A percentile compares a stretch with the other conserved stretches of the same genome.
Evolutionary conservation across 2,329 filamentous ascomycete species (phyloP).

Genomic region (Aschersonia sp.): DNA sequence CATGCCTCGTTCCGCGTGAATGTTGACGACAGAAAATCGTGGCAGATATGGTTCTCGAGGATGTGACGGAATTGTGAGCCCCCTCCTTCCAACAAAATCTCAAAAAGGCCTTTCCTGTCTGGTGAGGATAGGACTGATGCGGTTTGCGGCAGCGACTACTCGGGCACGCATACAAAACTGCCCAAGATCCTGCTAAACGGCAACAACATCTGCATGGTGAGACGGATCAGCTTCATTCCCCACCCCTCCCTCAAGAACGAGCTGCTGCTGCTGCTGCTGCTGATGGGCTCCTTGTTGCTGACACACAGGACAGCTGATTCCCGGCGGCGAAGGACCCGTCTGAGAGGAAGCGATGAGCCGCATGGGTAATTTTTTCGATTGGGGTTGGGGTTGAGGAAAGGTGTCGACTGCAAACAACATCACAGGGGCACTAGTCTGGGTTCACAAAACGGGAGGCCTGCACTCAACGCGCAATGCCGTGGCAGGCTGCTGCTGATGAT

Average conservation of each 20-base stretch:
- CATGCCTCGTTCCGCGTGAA: background rate
- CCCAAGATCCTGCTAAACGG: constrained; percentile 92
- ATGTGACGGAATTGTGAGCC: constrained; percentile 87
- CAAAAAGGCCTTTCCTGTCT: background rate
- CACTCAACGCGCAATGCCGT: too few species aligned
- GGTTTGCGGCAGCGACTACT: constrained; percentile 60
- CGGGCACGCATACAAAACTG: constrained; percentile 73
- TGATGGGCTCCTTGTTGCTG: background rate
- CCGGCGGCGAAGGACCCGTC: constrained; percentile 57
- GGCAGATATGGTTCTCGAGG: constrained; percentile 91
- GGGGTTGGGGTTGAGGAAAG: too few species aligned
- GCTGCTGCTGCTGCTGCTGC: background rate
- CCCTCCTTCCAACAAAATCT: too few species aligned
- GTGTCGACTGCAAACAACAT: too few species aligned
- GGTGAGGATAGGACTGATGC: background rate
- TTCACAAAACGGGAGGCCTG: too few species aligned
- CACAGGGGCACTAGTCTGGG: too few species aligned
- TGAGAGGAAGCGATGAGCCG: background rate
- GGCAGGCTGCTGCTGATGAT: too few species aligned
- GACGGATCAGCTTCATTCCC: constrained; percentile 7
- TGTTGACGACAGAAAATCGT: too few species aligned
- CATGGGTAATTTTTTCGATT: too few species aligned
- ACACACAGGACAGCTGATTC: constrained; percentile 46
- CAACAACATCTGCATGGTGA: constrained; percentile 99
- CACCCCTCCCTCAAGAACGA: too few species aligned